A percentile compares a stretch with the other conserved stretches of the same genome.
Evolutionary conservation across 129 eudicot species (phyloP).

Genomic region (Helianthus tuberosus): DNA sequence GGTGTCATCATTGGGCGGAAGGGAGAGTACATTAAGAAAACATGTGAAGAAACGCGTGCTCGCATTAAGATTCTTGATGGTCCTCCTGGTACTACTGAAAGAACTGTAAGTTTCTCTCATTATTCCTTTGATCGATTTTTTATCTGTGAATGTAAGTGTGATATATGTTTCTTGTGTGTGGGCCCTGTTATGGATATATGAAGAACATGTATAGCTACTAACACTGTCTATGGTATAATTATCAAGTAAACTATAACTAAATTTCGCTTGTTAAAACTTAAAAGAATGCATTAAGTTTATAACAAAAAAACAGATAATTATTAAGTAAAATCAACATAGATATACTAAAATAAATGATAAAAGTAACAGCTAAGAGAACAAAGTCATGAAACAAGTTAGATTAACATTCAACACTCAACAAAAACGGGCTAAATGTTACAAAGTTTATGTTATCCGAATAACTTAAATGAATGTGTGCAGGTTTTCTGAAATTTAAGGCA

Average conservation of each 20-base stretch:
- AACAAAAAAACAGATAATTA: conserved; percentile 5
- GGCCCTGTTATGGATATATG: conserved; percentile 1
- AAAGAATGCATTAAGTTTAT: conserved; percentile 9
- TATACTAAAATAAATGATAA: not conserved
- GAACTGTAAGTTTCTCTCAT: conserved; percentile 73
- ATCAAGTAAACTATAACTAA: not conserved
- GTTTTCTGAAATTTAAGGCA: conserved; percentile 73
- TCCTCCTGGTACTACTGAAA: conserved; percentile 86
- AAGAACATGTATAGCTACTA: conserved; percentile 12
- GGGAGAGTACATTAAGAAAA: conserved; percentile 91
- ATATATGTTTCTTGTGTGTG: not conserved
- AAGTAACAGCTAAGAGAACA: conserved; percentile 17
- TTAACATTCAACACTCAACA: conserved; percentile 22
- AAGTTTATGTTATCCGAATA: conserved; percentile 48
- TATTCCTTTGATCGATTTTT: not conserved
- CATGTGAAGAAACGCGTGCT: conserved; percentile 87
- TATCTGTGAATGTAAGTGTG: not conserved
- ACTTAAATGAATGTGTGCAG: conserved; percentile 96
- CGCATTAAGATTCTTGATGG: conserved; percentile 97
- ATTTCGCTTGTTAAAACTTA: conserved; percentile 18
- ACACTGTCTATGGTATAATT: conserved; percentile 7
- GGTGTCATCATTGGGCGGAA: conserved; percentile 96
- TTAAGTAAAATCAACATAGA: conserved; percentile 16
- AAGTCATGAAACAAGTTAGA: conserved; percentile 18
- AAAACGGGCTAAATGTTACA: conserved; percentile 28